Percentiles rank a stretch among this genome's conserved stretches.
Evolutionary conservation across 1,284 basidiomycete species (phyloP).

Genomic region (Pseudozyma flocculosa): DNA sequence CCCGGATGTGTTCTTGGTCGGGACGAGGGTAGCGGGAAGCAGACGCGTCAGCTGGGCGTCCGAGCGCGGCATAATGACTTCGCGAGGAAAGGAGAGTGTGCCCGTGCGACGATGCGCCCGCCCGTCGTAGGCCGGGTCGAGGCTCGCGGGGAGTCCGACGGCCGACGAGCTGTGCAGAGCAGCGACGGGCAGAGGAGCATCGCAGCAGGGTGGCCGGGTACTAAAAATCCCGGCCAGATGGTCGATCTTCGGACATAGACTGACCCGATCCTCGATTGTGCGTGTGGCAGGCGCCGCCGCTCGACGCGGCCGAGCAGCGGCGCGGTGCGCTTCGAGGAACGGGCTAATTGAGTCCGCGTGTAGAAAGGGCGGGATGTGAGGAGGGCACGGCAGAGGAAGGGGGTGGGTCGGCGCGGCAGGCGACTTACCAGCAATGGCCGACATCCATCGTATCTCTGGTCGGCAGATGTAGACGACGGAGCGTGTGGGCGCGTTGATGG

Average conservation of each 20-base stretch:
- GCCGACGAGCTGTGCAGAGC: too few relatives aligned
- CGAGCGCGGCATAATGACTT: too few relatives aligned
- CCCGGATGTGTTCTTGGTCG: slow-evolving; percentile 72
- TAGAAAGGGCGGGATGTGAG: not conserved
- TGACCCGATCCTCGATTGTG: slow-evolving; percentile 28
- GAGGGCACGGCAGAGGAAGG: not conserved
- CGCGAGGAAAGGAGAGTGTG: too few relatives aligned
- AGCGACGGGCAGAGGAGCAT: too few relatives aligned
- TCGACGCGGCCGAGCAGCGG: too few relatives aligned
- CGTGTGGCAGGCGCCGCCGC: too few relatives aligned
- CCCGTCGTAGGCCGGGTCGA: too few relatives aligned
- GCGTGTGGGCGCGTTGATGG: slow-evolving; percentile 70
- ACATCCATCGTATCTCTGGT: slow-evolving; percentile 79
- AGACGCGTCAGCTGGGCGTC: too few relatives aligned
- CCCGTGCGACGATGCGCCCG: too few relatives aligned
- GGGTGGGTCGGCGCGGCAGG: not conserved
- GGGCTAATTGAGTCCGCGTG: slow-evolving; percentile 42
- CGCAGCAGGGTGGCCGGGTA: too few relatives aligned
- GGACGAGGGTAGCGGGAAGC: not conserved
- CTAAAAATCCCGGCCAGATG: not conserved
- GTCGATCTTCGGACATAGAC: slow-evolving; percentile 48
- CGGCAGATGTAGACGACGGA: slow-evolving; percentile 93
- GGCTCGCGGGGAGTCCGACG: too few relatives aligned
- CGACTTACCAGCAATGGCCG: slow-evolving; percentile 81
- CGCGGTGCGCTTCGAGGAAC: too few relatives aligned